A percentile compares a stretch with the other conserved stretches of the same genome.
Evolutionary conservation across 495 filamentous ascomycete species (phyloP).

Genomic region (Oleoguttula mirabilis): DNA sequence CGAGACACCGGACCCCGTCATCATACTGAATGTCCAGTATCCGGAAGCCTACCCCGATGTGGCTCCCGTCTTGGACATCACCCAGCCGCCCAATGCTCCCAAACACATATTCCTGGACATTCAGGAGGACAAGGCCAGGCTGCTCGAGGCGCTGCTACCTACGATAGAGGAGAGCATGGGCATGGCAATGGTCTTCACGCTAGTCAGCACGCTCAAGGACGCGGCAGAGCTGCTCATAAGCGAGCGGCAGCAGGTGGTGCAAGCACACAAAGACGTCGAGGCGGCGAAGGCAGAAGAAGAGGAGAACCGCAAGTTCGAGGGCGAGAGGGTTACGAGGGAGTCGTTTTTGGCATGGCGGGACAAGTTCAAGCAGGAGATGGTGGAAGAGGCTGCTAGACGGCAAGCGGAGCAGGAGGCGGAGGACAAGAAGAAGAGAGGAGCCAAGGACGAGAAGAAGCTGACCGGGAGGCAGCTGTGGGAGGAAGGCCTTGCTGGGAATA

Average conservation of each 20-base stretch:
- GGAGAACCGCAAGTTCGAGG: constrained; percentile 93
- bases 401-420: constrained; percentile 63
- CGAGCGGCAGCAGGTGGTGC: constrained; percentile 52
- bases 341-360: constrained; percentile 74
- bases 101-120: constrained; percentile 51
- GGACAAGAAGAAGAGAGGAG: constrained; percentile 52
- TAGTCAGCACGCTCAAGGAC: constrained; percentile 79
- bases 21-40: constrained; percentile 74
- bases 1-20: constrained; percentile 37
- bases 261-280: constrained; percentile 51
- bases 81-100: constrained; percentile 53
- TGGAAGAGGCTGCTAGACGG: constrained; percentile 50
- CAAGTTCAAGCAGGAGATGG: constrained; percentile 65
- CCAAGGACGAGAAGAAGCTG: constrained; percentile 55
- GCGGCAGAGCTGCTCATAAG: constrained; percentile 65
- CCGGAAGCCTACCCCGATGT: constrained; percentile 78
- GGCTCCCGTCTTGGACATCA: constrained; percentile 66
- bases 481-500: constrained; percentile 61
- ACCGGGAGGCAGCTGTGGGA: constrained; percentile 81
- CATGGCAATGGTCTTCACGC: constrained; percentile 96
- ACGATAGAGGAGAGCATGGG: constrained; percentile 82
- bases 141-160: constrained; percentile 55
- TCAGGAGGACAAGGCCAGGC: constrained; percentile 53
- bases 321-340: constrained; percentile 73
- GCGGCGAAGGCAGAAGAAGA: constrained; percentile 64